phyloP scores from a whole-genome alignment of 768 basidiomycete species.

The Chalciporus sphaerocephalus region DNA sequence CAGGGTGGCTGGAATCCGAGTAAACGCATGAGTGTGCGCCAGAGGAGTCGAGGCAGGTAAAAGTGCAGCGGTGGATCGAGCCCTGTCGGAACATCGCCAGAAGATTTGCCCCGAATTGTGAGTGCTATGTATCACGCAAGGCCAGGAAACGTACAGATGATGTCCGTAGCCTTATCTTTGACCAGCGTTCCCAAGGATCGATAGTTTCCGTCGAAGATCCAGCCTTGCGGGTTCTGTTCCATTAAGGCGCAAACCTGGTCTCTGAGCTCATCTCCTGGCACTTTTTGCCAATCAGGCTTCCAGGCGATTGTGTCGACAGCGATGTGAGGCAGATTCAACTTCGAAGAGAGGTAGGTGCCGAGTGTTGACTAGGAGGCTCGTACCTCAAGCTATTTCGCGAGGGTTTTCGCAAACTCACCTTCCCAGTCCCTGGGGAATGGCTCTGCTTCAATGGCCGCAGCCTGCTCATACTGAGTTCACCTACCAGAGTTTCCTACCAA shows the following conservation, averaged over 20 bases:
- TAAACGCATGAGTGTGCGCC: conserved; percentile 48
- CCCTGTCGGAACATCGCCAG: conserved; percentile 42
- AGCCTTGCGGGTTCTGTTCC: conserved; percentile 35
- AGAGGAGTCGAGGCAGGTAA: conserved; percentile 57
- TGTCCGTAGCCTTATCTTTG: conserved; percentile 41
- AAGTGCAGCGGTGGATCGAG: conserved; percentile 58
- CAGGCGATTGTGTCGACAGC: conserved; percentile 46
- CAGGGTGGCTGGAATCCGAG: conserved; percentile 38
- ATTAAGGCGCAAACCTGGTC: conserved; percentile 20
- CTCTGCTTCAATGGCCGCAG: conserved; percentile 1
- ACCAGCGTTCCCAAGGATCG: conserved; percentile 30
- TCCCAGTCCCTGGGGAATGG: conserved; percentile 33
- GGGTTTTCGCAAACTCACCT: conserved; percentile 26
- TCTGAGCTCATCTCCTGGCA: conserved; percentile 26
- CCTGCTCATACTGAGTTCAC: conserved; percentile 7
- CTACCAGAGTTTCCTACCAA: conserved; percentile 53
- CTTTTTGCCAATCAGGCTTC: conserved; percentile 45
- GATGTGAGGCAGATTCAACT: conserved; percentile 44
- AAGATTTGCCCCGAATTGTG: neutral
- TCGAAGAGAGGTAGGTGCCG: conserved; percentile 38
- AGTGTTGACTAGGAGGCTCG: conserved; percentile 42
- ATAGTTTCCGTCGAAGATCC: conserved; percentile 55
- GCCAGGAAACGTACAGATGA: conserved; percentile 43
- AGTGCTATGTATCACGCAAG: neutral
- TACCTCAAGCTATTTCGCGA: neutral